Conservation (phyloP, 2,329 filamentous ascomycete species). For the Fusarium illudens region DNA sequence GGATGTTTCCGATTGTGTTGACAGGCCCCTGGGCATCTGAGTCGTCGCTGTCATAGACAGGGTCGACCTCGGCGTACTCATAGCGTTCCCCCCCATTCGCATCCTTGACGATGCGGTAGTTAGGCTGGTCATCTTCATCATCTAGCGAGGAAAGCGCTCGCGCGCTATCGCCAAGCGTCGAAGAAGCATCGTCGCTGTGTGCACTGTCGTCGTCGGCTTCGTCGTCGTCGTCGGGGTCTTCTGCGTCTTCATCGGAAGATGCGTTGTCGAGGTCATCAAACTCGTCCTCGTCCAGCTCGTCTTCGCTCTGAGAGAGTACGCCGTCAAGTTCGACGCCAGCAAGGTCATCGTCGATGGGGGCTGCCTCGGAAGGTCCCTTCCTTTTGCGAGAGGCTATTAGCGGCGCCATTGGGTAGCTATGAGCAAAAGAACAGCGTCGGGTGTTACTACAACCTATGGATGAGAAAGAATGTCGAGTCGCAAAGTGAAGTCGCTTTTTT, state of each 20-base stretch:
- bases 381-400: slow-evolving; percentile 35
- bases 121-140: slow-evolving; percentile 53
- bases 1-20: slow-evolving; percentile 97
- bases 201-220: slow-evolving; percentile 51
- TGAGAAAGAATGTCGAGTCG: not conserved
- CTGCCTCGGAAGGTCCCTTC: slow-evolving; percentile 30
- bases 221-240: slow-evolving; percentile 46
- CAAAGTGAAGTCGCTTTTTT: not conserved
- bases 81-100: slow-evolving; percentile 92
- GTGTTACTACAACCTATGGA: not conserved
- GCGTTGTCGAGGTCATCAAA: slow-evolving; percentile 44
- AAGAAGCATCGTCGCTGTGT: slow-evolving; percentile 39
- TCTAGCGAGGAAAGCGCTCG: slow-evolving; percentile 43
- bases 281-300: slow-evolving; percentile 58
- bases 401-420: slow-evolving; percentile 34
- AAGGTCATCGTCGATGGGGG: slow-evolving; percentile 35
- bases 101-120: slow-evolving; percentile 72
- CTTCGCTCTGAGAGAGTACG: slow-evolving; percentile 65
- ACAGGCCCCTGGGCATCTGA: slow-evolving; percentile 79
- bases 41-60: slow-evolving; percentile 95
- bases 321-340: slow-evolving; percentile 63
- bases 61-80: slow-evolving; percentile 92
- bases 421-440: not conserved
- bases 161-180: slow-evolving; percentile 50
- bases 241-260: not conserved